Evolutionary conservation across 1,284 basidiomycete genomes (phyloP), one percentile per base, ranked within the genome.

Genomic region (Cryptococcus maquisensis): DNA sequence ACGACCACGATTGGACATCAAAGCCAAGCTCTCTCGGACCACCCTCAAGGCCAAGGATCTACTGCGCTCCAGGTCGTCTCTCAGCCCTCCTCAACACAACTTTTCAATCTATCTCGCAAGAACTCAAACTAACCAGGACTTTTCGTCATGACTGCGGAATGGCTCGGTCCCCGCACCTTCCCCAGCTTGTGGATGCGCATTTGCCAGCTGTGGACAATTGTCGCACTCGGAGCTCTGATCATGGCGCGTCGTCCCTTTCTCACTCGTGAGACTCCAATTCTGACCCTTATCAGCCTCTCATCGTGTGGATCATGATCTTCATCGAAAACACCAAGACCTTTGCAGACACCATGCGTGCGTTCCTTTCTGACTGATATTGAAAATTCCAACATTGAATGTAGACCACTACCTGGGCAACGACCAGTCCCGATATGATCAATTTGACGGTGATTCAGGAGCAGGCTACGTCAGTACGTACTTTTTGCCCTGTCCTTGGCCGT

Each of bases 381-480:
- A 23, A n/a, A 23, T 10, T 53, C 15, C 26, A 8, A 24, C n/a
- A 21, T 28, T 4, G 10, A 39, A 15, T 4, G 18, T 21, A 59
- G 63, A 55, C 24, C 52, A 60, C 18, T 70, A 70, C 45, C 54
- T 68, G 8, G 68, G 68, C 2, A 70, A 70, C 51, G 61, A 66
- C 35, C 47, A 54, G 28, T 18, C 36, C 6, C 37, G 52, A 1
- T 67, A 67, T 35, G 62, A 64, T 36, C 35, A 35, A 24, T 39
- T 64, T 6, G 60, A 60, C 39, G 53, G 56, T 32, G 56, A 63
- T 51, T 52, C 55, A 1, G 52, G 56, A 13, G 53, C 57, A 39
- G 65, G 67, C 8, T 71, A 64, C 36, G 67, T 71, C 43, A 55
- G 66, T 67, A 48, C 52, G 67, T 67, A 48, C 52, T 66, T 64